Base-by-base conservation (phyloP, 108 stramenopile genomes). In the Mediolabrus comicus region DNA sequence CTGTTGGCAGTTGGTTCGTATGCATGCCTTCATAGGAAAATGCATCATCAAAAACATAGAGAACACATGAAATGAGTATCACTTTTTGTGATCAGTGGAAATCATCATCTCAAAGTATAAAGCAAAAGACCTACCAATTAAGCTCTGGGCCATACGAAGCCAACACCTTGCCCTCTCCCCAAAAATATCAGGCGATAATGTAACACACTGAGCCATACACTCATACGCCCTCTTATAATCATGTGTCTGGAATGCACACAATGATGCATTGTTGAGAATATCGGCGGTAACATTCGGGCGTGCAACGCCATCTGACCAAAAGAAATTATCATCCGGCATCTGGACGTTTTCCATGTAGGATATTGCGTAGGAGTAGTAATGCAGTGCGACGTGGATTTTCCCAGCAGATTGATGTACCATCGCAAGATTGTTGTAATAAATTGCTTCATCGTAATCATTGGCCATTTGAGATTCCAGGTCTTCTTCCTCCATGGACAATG, bases 131-230 rank as follows among this genome's bases (percentile, higher is more conserved):
- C 66, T 69, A 71, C 93, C 93, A 34, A 94, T 74, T 66, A 82
- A 91, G 53, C 86, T 86, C 75, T 94, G 88, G 8, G 78, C 88
- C 83, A 94, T 70, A n/a, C 86, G 82, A 25, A 94, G 65, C 93
- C 93, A 94, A 35, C 77, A 80, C 6, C 82, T 49, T 8, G 79
- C 71, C 27, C 84, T 67, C 53, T 64, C 54, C 13, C 65, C 66
- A 59, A 83, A 83, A 41, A 79, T 30, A 19, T 51, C 24, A 3
- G 80, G 75, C 26, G 77, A 85, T 1, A 58, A 54, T 29, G 11
- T 16, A 7, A 94, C 35, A 60, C 84, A 89, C 26, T 41, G 64
- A 36, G 79, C 84, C 82, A 90, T 86, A 57, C 84, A 88, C 61
- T 86, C 83, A 69, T 91, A 91, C 9, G 90, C 84, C 13, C 67